Evolutionary conservation across 208 protist species (phyloP).

Genomic region (Wallacemonas sp.): DNA sequence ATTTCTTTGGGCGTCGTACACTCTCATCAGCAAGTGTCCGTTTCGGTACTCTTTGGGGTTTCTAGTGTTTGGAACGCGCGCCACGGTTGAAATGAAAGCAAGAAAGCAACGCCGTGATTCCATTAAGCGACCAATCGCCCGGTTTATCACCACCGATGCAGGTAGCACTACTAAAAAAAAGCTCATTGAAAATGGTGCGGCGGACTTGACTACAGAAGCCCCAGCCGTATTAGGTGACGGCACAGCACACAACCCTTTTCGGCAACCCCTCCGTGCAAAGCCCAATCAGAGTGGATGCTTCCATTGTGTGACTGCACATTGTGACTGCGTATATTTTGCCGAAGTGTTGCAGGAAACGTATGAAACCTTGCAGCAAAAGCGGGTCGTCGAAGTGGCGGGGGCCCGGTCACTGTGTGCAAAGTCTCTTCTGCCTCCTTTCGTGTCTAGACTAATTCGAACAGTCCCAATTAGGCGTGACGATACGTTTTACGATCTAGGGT

Average conservation of each 20-base stretch:
- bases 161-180: conserved; percentile 25
- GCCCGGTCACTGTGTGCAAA: conserved; percentile 62
- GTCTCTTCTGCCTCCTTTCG: conserved; percentile 67
- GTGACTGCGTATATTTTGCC: conserved; percentile 54
- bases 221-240: conserved; percentile 44
- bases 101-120: conserved; percentile 16
- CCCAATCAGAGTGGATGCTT: conserved; percentile 63
- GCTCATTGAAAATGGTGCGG: conserved; percentile 1
- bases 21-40: too few species aligned
- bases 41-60: too few species aligned
- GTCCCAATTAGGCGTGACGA: conserved; percentile 50
- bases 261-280: conserved; percentile 42
- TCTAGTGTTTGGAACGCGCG: too few species aligned
- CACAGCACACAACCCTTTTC: conserved; percentile 50
- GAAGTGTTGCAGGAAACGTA: conserved; percentile 50
- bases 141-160: conserved; percentile 39
- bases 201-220: conserved; percentile 14
- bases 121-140: conserved; percentile 24
- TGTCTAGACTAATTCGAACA: conserved; percentile 47
- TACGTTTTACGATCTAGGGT: conserved; percentile 73
- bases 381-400: conserved; percentile 71
- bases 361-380: conserved; percentile 44
- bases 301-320: conserved; percentile 51
- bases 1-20: too few species aligned
- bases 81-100: conserved; percentile 15